Percentiles rank a stretch among this genome's conserved stretches.
These are phyloP conservation scores for Nakazawaea peltata DNA, from an alignment of 805 yeast genomes.

Conservation along the genomic window DNA sequence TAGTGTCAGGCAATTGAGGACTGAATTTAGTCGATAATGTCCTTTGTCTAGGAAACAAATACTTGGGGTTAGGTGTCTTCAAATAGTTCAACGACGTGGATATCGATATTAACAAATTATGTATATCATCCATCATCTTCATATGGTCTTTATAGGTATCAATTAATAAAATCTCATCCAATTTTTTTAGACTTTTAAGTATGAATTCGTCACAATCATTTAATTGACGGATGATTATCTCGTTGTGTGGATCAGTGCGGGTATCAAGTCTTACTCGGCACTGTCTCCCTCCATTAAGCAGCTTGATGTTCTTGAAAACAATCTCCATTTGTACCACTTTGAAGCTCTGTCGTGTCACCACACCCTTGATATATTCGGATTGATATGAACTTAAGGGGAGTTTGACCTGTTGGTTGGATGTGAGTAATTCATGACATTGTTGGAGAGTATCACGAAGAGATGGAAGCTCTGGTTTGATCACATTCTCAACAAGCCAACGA, in stretches of 20 bases:
- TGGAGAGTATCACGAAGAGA: constrained; percentile 33
- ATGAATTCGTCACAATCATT: constrained; percentile 24
- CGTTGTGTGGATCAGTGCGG: constrained; percentile 26
- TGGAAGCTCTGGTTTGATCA: constrained; percentile 41
- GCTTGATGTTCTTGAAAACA: constrained; percentile 24
- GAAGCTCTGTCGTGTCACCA: constrained; percentile 46
- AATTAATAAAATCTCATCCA: constrained; percentile 26
- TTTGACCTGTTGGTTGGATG: constrained; percentile 34
- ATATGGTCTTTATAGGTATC: constrained; percentile 11
- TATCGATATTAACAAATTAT: constrained; percentile 22
- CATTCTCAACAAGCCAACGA: constrained; percentile 37
- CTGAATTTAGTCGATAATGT: constrained; percentile 28
- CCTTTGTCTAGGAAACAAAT: constrained; percentile 52
- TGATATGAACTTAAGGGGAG: constrained; percentile 51
- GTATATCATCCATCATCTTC: constrained; percentile 14
- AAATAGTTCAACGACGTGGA: constrained; percentile 27
- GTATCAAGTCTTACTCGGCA: constrained; percentile 25
- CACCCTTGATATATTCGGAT: constrained; percentile 52
- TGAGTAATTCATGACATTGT: constrained; percentile 30
- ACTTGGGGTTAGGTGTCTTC: constrained; percentile 43
- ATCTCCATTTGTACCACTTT: constrained; percentile 41
- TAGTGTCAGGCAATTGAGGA: constrained; percentile 37
- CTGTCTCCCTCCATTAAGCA: constrained; percentile 31
- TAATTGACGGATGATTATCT: constrained; percentile 34
- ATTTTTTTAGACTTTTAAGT: constrained; percentile 34